These are phyloP conservation scores for Colletotrichum viniferum DNA, from an alignment of 2,329 filamentous ascomycete genomes.

Conservation along the genomic window DNA sequence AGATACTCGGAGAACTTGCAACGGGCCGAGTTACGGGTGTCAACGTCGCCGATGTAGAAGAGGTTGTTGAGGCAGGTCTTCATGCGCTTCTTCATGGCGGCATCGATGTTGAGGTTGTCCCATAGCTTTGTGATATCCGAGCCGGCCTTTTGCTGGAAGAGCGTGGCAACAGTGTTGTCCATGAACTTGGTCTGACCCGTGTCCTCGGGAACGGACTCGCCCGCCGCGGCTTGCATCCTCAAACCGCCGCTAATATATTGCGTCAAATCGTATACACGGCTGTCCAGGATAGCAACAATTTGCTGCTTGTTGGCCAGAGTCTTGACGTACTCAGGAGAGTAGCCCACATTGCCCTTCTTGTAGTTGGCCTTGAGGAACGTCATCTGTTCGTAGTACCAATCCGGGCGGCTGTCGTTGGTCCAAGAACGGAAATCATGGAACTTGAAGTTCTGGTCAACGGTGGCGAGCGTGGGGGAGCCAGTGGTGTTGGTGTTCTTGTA, in stretches of 20 bases:
- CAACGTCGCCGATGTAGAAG: conserved; percentile 90
- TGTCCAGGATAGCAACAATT: conserved; percentile 78
- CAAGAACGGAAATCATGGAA: conserved; percentile 95
- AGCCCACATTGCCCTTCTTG: conserved; percentile 87
- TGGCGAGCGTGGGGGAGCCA: conserved; percentile 66
- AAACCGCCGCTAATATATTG: conserved; percentile 81
- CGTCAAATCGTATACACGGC: conserved; percentile 87
- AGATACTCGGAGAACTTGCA: conserved; percentile 93
- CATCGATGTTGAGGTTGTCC: conserved; percentile 68
- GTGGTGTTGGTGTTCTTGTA: conserved; percentile 80
- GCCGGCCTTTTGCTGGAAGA: conserved; percentile 80
- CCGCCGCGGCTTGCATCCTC: conserved; percentile 59
- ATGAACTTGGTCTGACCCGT: conserved; percentile 76
- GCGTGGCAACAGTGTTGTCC: conserved; percentile 71
- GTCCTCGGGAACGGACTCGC: conserved; percentile 49
- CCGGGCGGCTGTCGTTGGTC: conserved; percentile 79
- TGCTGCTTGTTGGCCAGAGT: conserved; percentile 67
- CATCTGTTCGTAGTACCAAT: conserved; percentile 95
- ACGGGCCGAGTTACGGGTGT: conserved; percentile 84
- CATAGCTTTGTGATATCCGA: conserved; percentile 84
- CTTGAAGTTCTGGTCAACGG: conserved; percentile 71
- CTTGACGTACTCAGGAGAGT: conserved; percentile 76
- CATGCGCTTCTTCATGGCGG: conserved; percentile 68
- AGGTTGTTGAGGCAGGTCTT: conserved; percentile 87
- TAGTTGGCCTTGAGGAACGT: conserved; percentile 76